Conservation (phyloP, 2,329 filamentous ascomycete species). For the Talaromyces sp. region DNA sequence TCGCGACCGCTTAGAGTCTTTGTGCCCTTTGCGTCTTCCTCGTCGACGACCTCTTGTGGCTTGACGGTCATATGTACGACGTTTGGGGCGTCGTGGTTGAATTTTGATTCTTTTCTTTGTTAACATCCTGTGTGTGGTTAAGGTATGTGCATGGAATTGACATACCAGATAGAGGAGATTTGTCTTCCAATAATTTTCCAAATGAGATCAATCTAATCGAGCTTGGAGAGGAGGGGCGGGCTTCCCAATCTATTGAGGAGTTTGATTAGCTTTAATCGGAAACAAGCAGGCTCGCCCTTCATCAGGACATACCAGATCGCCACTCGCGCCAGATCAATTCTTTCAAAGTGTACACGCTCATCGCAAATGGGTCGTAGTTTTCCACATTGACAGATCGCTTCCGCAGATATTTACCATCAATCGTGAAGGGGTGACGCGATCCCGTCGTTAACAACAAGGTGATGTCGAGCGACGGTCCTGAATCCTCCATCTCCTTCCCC, state of each 20-base stretch:
- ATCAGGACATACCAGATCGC: constrained; percentile 63
- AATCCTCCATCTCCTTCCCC: constrained; percentile 41
- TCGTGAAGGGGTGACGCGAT: constrained; percentile 83
- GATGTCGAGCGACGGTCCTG: constrained; percentile 56
- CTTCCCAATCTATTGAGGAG: constrained; percentile 70
- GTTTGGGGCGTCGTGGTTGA: constrained; percentile 73
- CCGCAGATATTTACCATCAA: constrained; percentile 81
- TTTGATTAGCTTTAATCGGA: neutral
- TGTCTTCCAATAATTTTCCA: constrained; percentile 87
- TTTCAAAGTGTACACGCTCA: constrained; percentile 92
- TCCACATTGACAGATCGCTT: constrained; percentile 79
- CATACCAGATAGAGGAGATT: constrained; percentile 79
- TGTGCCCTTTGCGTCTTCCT: constrained; percentile 72
- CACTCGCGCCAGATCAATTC: constrained; percentile 92
- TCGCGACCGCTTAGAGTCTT: constrained; percentile 57
- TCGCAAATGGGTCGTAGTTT: constrained; percentile 78
- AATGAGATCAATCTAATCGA: constrained; percentile 91
- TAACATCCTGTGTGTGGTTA: no score
- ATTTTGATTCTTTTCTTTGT: constrained; percentile 87
- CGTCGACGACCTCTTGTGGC: constrained; percentile 79
- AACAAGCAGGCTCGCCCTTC: neutral
- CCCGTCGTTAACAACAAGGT: constrained; percentile 82
- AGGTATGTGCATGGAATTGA: no score
- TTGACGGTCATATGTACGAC: constrained; percentile 95
- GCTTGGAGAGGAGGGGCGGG: constrained; percentile 80